Evolutionary conservation across 1,284 basidiomycete species (phyloP).

Genomic region (Sanguinoderma infundibulare): DNA sequence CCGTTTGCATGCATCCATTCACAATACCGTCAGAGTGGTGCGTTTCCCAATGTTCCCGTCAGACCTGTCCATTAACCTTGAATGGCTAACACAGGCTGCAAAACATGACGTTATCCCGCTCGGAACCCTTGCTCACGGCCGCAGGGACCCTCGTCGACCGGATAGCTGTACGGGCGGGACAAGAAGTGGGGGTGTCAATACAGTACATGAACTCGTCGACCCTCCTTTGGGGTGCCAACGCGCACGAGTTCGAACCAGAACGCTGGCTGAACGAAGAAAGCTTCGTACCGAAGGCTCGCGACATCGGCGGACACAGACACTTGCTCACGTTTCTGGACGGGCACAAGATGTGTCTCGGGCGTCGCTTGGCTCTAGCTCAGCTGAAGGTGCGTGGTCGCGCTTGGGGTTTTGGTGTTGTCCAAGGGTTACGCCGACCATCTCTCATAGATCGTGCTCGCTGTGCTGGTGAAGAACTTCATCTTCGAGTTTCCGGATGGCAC

Average conservation of each 20-base stretch:
- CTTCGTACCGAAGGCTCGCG: neutral
- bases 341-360: neutral
- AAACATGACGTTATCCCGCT: neutral
- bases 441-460: neutral
- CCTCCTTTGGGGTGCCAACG: neutral
- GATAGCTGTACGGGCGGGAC: neutral
- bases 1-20: neutral
- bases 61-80: no score
- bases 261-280: neutral
- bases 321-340: neutral
- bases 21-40: neutral
- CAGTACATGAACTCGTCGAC: neutral
- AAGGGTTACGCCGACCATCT: neutral
- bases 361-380: neutral
- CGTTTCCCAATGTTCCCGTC: neutral
- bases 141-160: neutral
- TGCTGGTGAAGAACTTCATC: neutral
- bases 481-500: neutral
- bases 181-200: neutral
- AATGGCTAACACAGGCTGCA: neutral
- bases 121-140: neutral
- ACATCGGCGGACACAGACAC: neutral
- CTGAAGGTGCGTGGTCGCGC: neutral
- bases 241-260: neutral
- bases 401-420: neutral